Conservation (phyloP, 2,329 filamentous ascomycete species). For the Colletotrichum musae region DNA sequence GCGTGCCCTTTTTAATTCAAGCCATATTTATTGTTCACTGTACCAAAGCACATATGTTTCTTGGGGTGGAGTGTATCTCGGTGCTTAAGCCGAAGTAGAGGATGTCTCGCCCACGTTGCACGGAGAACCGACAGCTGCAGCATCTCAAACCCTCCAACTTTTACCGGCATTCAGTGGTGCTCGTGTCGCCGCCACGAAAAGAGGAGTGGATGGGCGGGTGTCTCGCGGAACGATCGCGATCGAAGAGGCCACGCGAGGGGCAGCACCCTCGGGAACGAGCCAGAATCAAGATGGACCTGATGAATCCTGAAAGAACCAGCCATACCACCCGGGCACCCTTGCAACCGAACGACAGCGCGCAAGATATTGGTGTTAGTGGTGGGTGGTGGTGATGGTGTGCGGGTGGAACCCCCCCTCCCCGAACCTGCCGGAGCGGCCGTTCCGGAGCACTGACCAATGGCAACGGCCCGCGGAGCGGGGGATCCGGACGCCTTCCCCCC, state of each 20-base stretch:
- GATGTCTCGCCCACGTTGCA: too few relatives aligned
- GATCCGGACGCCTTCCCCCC: conserved; percentile 1
- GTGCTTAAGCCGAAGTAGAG: too few relatives aligned
- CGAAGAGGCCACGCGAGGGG: conserved; percentile 18
- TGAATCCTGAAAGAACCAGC: background rate
- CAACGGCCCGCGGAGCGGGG: background rate
- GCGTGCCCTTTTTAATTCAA: too few relatives aligned
- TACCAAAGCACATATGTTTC: too few relatives aligned
- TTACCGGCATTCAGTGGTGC: background rate
- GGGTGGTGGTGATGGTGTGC: background rate
- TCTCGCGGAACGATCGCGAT: conserved; percentile 29
- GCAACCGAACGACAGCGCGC: conserved; percentile 13
- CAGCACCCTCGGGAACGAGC: conserved; percentile 18
- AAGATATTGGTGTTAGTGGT: background rate
- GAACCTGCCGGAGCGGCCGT: conserved; percentile 12
- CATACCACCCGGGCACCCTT: background rate
- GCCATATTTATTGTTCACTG: too few relatives aligned
- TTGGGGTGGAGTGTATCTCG: too few relatives aligned
- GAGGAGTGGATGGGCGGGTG: conserved; percentile 10
- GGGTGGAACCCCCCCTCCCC: conserved; percentile 5
- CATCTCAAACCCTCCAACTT: background rate
- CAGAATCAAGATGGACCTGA: background rate
- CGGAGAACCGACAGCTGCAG: background rate
- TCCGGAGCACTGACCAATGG: conserved; percentile 31
- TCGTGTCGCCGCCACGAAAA: background rate